Evolutionary conservation across 225 moss, liverwort and hornwort species (phyloP).

Genomic region (Pleurozium schreberi): DNA sequence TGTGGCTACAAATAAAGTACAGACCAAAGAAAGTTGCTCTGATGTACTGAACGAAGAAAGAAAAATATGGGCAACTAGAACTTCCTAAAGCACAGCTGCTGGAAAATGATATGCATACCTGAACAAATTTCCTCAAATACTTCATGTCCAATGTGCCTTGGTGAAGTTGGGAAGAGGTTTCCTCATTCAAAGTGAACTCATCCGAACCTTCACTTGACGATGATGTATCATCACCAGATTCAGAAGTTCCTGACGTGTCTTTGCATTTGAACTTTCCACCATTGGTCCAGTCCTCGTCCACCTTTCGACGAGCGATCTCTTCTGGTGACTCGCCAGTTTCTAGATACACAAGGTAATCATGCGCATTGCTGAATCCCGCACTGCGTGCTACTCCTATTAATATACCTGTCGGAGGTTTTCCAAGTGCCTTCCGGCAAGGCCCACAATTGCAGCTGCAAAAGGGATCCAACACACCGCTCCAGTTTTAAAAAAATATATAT

Average conservation of each 20-base stretch:
- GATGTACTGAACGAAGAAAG: neutral
- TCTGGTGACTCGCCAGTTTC: constrained; percentile 20
- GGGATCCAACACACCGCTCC: neutral
- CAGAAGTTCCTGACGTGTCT: neutral
- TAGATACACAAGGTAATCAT: constrained; percentile 49
- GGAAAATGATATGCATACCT: constrained; percentile 1
- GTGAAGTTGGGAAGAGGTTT: constrained; percentile 24
- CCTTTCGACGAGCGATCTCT: constrained; percentile 21
- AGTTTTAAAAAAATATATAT: no score
- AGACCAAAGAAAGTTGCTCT: neutral
- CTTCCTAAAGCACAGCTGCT: neutral
- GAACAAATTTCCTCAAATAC: constrained; percentile 14
- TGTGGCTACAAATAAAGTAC: neutral
- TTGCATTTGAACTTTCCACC: constrained; percentile 18
- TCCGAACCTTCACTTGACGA: neutral
- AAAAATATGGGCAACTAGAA: neutral
- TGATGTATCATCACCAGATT: neutral
- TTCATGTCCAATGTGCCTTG: constrained; percentile 33
- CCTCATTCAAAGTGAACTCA: constrained; percentile 27
- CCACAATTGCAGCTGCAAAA: constrained; percentile 55
- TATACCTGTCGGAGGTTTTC: constrained; percentile 27
- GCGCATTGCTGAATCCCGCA: constrained; percentile 36
- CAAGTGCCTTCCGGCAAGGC: constrained; percentile 39
- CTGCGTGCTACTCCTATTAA: constrained; percentile 12
- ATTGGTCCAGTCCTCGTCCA: constrained; percentile 35